These are phyloP conservation scores for Corrigiola litoralis DNA, from an alignment of 179 eudicot genomes.

Conservation along the genomic window DNA sequence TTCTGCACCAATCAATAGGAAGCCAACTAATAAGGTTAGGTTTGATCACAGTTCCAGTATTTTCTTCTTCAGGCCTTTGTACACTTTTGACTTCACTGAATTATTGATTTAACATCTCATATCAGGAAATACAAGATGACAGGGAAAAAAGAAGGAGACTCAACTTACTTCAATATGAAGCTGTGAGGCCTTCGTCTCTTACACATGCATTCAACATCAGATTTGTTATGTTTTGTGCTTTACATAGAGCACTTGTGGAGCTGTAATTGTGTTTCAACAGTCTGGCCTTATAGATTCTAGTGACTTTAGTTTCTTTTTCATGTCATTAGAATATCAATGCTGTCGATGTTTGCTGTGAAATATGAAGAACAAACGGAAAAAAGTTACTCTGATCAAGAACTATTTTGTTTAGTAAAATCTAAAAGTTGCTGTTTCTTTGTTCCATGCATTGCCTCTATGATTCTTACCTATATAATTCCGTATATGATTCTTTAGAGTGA, in stretches of 20 bases:
- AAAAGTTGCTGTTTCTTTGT: neutral
- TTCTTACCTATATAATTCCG: neutral
- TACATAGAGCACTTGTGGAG: slow-evolving; percentile 3
- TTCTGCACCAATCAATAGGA: slow-evolving; percentile 69
- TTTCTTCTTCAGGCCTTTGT: slow-evolving; percentile 9
- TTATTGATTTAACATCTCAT: slow-evolving; percentile 28
- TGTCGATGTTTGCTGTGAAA: neutral
- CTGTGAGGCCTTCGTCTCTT: slow-evolving; percentile 53
- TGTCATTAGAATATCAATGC: neutral
- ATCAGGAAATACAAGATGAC: slow-evolving; percentile 62
- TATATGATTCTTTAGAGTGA: no score
- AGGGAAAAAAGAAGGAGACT: slow-evolving; percentile 68
- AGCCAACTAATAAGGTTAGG: slow-evolving; percentile 51
- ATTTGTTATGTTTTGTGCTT: slow-evolving; percentile 1
- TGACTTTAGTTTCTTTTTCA: neutral
- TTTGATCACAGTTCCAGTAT: slow-evolving; percentile 1
- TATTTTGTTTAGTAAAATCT: no score
- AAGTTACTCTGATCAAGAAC: no score
- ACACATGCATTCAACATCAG: neutral
- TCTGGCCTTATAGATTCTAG: neutral
- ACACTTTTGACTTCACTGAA: neutral
- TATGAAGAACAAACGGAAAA: no score
- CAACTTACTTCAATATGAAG: slow-evolving; percentile 77
- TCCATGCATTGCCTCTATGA: neutral
- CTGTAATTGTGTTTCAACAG: neutral